Percentiles rank a stretch among this genome's conserved stretches.
Evolutionary conservation across 2,329 filamentous ascomycete species (phyloP).

Genomic region (Microcyclospora pomicola): DNA sequence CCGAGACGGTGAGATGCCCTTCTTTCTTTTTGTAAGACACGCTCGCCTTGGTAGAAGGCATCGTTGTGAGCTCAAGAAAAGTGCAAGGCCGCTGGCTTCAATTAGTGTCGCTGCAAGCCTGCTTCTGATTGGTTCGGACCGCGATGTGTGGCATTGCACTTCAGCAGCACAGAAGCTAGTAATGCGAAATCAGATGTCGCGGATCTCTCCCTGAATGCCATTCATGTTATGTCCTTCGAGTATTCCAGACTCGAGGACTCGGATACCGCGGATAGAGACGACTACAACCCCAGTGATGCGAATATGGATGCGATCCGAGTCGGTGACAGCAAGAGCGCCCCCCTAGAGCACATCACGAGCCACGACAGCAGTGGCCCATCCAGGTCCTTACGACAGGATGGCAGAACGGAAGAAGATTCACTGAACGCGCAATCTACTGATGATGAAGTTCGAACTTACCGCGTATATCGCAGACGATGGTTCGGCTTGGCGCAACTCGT

Average conservation of each 20-base stretch:
- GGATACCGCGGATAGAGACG: background rate
- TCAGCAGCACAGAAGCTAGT: too few relatives aligned
- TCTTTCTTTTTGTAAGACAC: conserved; percentile 93
- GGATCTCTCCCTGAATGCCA: too few relatives aligned
- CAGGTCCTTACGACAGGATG: background rate
- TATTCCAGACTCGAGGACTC: background rate
- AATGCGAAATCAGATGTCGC: too few relatives aligned
- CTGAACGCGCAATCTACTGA: background rate
- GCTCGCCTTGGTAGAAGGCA: conserved; percentile 38
- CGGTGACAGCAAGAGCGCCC: conserved; percentile 1
- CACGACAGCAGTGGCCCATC: background rate
- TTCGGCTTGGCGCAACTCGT: conserved; percentile 74
- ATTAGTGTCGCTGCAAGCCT: too few relatives aligned
- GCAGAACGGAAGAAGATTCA: background rate
- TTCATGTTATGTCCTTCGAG: conserved; percentile 1
- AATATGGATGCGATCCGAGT: conserved; percentile 1
- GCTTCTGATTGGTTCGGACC: too few relatives aligned
- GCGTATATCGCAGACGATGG: conserved; percentile 73
- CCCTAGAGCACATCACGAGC: background rate
- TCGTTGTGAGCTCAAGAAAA: conserved; percentile 6
- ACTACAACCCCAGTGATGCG: background rate
- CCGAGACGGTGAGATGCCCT: conserved; percentile 62
- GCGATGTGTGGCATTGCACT: too few relatives aligned
- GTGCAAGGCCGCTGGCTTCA: too few relatives aligned
- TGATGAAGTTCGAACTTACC: conserved; percentile 13